These are phyloP conservation scores for Stygiomarasmius scandens DNA, from an alignment of 1,284 basidiomycete species.

Conservation along the genomic window DNA sequence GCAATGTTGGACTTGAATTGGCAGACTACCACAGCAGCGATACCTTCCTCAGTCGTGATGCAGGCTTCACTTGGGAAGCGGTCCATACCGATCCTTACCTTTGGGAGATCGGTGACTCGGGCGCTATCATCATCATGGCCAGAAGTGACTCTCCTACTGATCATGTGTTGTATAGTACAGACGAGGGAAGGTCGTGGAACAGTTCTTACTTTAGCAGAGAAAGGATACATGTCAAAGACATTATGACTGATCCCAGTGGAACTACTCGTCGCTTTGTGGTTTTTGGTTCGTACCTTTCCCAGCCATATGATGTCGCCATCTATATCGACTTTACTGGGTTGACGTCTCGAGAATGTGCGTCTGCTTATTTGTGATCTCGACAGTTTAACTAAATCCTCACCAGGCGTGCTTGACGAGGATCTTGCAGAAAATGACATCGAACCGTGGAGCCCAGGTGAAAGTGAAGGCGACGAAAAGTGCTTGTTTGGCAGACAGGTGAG, in stretches of 20 bases:
- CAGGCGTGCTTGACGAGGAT: conserved; percentile 70
- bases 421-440: conserved; percentile 87
- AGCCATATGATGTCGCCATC: conserved; percentile 62
- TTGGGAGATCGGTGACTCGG: conserved; percentile 98
- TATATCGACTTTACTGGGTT: conserved; percentile 90
- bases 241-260: conserved; percentile 90
- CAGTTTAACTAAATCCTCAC: conserved; percentile 16
- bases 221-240: conserved; percentile 73
- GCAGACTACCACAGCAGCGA: conserved; percentile 87
- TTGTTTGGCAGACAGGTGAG: conserved; percentile 85
- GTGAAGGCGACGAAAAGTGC: conserved; percentile 77
- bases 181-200: conserved; percentile 90
- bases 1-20: no score
- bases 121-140: conserved; percentile 89
- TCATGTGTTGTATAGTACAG: conserved; percentile 84
- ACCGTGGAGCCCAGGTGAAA: conserved; percentile 90
- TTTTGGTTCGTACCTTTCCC: conserved; percentile 65
- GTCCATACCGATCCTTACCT: conserved; percentile 97
- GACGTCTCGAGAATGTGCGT: conserved; percentile 75
- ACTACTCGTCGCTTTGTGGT: conserved; percentile 91
- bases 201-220: no score
- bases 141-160: conserved; percentile 96
- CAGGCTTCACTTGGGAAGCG: conserved; percentile 97
- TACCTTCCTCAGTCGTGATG: conserved; percentile 96
- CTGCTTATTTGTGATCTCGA: not conserved